phyloP scores from a whole-genome alignment of 202 grass and related monocot species.

The Miscanthus sacchariflorus region DNA sequence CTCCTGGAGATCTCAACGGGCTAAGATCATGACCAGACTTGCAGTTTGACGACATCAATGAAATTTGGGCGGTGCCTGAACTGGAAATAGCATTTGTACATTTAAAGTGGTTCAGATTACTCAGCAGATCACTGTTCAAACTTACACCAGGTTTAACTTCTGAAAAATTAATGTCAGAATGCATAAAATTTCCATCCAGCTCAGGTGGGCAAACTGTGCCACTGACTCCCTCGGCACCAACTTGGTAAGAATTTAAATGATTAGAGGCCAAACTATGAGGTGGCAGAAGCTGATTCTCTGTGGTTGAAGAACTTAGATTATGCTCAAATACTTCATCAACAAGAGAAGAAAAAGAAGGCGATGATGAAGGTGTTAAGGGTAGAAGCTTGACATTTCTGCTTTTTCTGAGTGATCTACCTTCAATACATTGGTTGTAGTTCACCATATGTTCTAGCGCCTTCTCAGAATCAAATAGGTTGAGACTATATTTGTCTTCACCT shows the following conservation, averaged over 20 bases:
- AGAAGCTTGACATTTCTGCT: conserved; percentile 42
- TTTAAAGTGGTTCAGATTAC: conserved; percentile 46
- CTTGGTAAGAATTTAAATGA: conserved; percentile 50
- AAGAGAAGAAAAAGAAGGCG: conserved; percentile 69
- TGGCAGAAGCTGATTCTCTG: conserved; percentile 35
- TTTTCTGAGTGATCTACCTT: conserved; percentile 50
- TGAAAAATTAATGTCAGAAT: conserved; percentile 42
- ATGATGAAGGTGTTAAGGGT: conserved; percentile 49
- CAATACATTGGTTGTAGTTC: conserved; percentile 45
- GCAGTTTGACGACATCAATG: conserved; percentile 45
- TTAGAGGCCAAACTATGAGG: conserved; percentile 54
- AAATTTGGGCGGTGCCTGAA: conserved; percentile 53
- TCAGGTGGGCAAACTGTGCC: conserved; percentile 34
- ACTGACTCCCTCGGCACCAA: conserved; percentile 45
- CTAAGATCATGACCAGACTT: conserved; percentile 58
- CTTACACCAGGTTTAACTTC: conserved; percentile 38
- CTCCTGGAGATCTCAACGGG: conserved; percentile 51
- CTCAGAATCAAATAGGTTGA: conserved; percentile 60
- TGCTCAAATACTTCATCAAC: conserved; percentile 75
- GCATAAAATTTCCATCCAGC: conserved; percentile 49
- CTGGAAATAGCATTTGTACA: conserved; percentile 43
- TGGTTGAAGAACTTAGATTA: conserved; percentile 43
- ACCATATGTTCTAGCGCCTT: conserved; percentile 40
- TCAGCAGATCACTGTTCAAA: conserved; percentile 45
- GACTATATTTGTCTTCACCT: conserved; percentile 63